Evolutionary conservation across 768 basidiomycete species (phyloP).

Genomic region (Termitomyces heimii): DNA sequence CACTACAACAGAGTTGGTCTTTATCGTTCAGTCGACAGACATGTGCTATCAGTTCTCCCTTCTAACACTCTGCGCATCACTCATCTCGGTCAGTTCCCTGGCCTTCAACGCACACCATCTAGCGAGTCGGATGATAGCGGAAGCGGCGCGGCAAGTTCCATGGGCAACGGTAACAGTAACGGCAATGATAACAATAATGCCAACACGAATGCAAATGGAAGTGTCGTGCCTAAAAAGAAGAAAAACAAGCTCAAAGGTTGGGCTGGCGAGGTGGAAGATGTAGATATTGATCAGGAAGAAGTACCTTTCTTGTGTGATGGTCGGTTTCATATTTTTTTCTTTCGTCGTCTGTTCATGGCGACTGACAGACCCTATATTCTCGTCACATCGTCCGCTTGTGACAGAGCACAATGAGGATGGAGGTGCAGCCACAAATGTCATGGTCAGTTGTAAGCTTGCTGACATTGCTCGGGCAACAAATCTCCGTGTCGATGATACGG

Average conservation of each 20-base stretch:
- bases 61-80: constrained; percentile 42
- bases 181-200: not conserved
- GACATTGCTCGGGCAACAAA: constrained; percentile 78
- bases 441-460: constrained; percentile 63
- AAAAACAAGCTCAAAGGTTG: constrained; percentile 62
- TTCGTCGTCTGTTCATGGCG: not conserved
- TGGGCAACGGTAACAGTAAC: not conserved
- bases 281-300: constrained; percentile 21
- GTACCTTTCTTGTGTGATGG: constrained; percentile 33
- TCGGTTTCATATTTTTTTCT: constrained; percentile 13
- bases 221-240: constrained; percentile 26
- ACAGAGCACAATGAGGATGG: constrained; percentile 59
- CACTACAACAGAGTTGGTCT: not conserved
- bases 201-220: constrained; percentile 14
- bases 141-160: not conserved
- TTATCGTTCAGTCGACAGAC: constrained; percentile 22
- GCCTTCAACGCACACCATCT: constrained; percentile 28
- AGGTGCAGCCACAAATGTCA: constrained; percentile 63
- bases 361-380: constrained; percentile 45
- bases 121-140: constrained; percentile 18
- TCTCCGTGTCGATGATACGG: constrained; percentile 78
- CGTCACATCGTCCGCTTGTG: constrained; percentile 49
- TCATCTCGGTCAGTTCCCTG: constrained; percentile 37
- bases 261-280: constrained; percentile 59
- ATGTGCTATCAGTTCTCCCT: constrained; percentile 56